A percentile compares a stretch with the other conserved stretches of the same genome.
Evolutionary conservation across 2,329 filamentous ascomycete species (phyloP).

Genomic region (Stachybotrys echinatus): DNA sequence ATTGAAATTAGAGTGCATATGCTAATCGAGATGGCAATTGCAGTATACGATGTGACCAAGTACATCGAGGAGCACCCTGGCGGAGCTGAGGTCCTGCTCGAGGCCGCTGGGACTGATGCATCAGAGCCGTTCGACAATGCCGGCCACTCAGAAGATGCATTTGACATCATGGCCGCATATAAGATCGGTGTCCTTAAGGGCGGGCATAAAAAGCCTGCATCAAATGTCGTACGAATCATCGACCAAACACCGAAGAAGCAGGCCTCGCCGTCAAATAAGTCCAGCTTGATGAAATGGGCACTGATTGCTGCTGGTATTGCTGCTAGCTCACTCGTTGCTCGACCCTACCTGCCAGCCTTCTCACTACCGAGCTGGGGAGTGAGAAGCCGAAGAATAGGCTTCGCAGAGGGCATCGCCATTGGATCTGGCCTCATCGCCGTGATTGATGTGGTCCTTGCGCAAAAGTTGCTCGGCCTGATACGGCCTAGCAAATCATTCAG

Average conservation of each 20-base stretch:
- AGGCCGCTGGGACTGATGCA: slow-evolving; percentile 72
- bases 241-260: background rate
- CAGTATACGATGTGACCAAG: slow-evolving; percentile 54
- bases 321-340: slow-evolving; percentile 13
- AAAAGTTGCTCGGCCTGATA: slow-evolving; percentile 23
- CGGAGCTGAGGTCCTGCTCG: slow-evolving; percentile 71
- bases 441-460: slow-evolving; percentile 21
- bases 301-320: slow-evolving; percentile 13
- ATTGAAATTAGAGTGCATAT: too few relatives aligned
- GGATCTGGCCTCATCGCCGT: slow-evolving; percentile 26
- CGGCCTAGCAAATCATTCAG: slow-evolving; percentile 24
- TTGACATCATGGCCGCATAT: slow-evolving; percentile 33
- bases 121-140: slow-evolving; percentile 80
- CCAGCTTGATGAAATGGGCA: too few relatives aligned
- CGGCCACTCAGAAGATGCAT: slow-evolving; percentile 66
- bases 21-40: too few relatives aligned
- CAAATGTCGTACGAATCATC: slow-evolving; percentile 5
- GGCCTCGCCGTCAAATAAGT: slow-evolving; percentile 4
- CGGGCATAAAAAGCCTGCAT: slow-evolving; percentile 5
- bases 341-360: background rate
- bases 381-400: too few relatives aligned
- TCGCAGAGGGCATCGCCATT: slow-evolving; percentile 30
- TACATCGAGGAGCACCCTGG: slow-evolving; percentile 61
- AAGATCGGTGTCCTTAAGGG: slow-evolving; percentile 31
- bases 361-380: too few relatives aligned